A percentile compares a stretch with the other conserved stretches of the same genome.
Evolutionary conservation across 108 stramenopile genomes (phyloP).

Genomic region (Cyclotella atomus): DNA sequence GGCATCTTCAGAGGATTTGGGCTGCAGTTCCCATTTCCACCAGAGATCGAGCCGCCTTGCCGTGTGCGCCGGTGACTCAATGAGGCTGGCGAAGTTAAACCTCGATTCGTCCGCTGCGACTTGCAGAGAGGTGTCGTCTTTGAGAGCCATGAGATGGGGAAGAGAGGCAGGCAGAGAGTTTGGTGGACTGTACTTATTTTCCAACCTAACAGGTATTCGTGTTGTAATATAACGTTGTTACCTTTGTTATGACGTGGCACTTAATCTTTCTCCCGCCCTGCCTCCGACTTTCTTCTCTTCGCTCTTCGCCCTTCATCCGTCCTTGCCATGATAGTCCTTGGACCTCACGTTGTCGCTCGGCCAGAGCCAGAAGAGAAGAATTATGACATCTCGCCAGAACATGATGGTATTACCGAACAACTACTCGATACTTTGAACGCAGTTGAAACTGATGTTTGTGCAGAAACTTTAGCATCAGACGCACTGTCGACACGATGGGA

Average conservation of each 20-base stretch:
- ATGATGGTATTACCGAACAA: neutral
- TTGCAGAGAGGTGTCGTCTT: no score
- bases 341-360: slow-evolving; percentile 16
- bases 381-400: neutral
- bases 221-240: no score
- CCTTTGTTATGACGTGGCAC: no score
- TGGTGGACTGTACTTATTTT: no score
- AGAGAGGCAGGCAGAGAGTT: no score
- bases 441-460: neutral
- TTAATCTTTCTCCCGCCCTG: no score
- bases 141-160: no score
- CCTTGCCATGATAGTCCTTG: slow-evolving; percentile 39
- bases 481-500: neutral
- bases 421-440: neutral
- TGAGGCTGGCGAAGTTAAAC: slow-evolving; percentile 26
- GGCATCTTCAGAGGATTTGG: neutral
- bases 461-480: neutral
- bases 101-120: no score
- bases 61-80: slow-evolving; percentile 19
- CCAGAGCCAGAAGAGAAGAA: neutral
- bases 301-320: no score
- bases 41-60: slow-evolving; percentile 31
- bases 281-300: no score
- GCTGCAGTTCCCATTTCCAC: slow-evolving; percentile 17
- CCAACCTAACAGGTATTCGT: neutral